A percentile compares a stretch with the other conserved stretches of the same genome.
These are phyloP conservation scores for Hyaloscypha finlandica DNA, from an alignment of 495 filamentous ascomycete species.

Conservation along the genomic window DNA sequence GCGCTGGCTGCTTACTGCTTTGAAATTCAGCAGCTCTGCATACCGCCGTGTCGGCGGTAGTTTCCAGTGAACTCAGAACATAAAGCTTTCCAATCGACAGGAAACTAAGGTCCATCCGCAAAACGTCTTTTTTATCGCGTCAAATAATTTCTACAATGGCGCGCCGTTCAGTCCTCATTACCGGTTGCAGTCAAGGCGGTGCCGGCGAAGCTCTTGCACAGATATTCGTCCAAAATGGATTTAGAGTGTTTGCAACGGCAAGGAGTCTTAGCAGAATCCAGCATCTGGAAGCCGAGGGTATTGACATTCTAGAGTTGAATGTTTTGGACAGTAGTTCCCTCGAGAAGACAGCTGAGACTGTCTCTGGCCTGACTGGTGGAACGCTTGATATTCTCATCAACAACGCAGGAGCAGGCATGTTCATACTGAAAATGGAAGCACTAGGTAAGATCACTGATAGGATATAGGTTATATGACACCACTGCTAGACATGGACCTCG, in stretches of 20 bases:
- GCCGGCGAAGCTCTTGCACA: neutral
- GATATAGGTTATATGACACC: conserved; percentile 40
- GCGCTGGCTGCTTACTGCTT: too few relatives aligned
- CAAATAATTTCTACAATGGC: too few relatives aligned
- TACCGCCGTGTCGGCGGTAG: too few relatives aligned
- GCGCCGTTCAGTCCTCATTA: neutral
- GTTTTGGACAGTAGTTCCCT: conserved; percentile 35
- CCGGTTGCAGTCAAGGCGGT: neutral
- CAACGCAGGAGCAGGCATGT: too few relatives aligned
- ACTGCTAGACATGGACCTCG: conserved; percentile 47
- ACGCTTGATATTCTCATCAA: too few relatives aligned
- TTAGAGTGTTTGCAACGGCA: conserved; percentile 45
- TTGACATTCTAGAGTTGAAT: conserved; percentile 44
- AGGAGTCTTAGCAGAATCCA: conserved; percentile 44
- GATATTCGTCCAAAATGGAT: neutral
- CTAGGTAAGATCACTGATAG: conserved; percentile 54
- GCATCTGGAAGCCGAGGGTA: conserved; percentile 44
- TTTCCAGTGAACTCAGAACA: too few relatives aligned
- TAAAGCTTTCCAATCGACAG: too few relatives aligned
- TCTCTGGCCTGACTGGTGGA: too few relatives aligned
- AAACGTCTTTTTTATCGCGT: too few relatives aligned
- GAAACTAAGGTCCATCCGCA: too few relatives aligned
- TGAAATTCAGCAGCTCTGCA: too few relatives aligned
- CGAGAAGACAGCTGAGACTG: conserved; percentile 21
- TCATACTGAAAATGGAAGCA: too few relatives aligned